Evolutionary conservation across 257 asterid species (phyloP).

Genomic region (Salvia rosmarinus): DNA sequence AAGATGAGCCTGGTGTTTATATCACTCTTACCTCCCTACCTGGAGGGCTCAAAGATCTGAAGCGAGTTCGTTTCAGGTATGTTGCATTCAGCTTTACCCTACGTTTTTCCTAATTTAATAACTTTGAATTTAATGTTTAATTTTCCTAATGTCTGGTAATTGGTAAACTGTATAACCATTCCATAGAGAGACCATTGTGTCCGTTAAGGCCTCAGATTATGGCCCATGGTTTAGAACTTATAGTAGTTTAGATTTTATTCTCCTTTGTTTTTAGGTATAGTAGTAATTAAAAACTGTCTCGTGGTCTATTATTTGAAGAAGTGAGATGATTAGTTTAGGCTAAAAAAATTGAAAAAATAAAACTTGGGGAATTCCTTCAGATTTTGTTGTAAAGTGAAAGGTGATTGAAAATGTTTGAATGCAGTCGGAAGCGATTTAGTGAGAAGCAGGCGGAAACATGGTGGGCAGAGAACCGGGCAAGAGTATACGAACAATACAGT

Average conservation of each 20-base stretch:
- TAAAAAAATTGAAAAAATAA: neutral
- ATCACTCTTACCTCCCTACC: slow-evolving; percentile 92
- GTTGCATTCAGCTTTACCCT: slow-evolving; percentile 29
- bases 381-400: neutral
- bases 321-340: neutral
- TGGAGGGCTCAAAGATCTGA: slow-evolving; percentile 88
- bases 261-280: neutral
- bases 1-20: slow-evolving; percentile 97
- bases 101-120: neutral
- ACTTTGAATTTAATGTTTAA: neutral
- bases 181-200: neutral
- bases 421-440: slow-evolving; percentile 92
- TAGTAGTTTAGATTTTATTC: neutral
- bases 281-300: neutral
- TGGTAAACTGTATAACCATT: slow-evolving; percentile 3
- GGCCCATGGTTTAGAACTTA: neutral
- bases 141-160: neutral
- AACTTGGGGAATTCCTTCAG: neutral
- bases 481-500: slow-evolving; percentile 67
- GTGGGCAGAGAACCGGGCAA: slow-evolving; percentile 82
- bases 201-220: neutral
- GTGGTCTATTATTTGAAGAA: neutral
- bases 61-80: slow-evolving; percentile 99
- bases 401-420: slow-evolving; percentile 37
- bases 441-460: slow-evolving; percentile 85